These are phyloP conservation scores for Diaporthe sp. DNA, from an alignment of 2,329 filamentous ascomycete genomes.

Conservation along the genomic window DNA sequence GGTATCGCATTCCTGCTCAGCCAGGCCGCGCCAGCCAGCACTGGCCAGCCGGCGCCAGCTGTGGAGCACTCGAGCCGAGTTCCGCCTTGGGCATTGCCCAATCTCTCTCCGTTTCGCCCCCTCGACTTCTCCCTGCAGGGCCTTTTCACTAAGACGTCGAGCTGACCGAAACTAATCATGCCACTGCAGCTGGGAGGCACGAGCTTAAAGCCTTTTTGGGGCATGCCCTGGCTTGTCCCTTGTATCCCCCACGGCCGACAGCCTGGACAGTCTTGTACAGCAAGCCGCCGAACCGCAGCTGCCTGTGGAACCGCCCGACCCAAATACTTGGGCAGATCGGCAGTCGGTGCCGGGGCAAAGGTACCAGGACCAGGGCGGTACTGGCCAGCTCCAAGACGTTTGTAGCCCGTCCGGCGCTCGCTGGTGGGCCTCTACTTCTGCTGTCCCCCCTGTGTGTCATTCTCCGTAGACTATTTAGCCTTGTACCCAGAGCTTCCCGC, in stretches of 20 bases:
- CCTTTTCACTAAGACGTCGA: slow-evolving; percentile 12
- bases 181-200: slow-evolving; percentile 25
- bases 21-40: background rate
- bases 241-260: slow-evolving; percentile 12
- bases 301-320: background rate
- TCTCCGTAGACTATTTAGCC: background rate
- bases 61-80: slow-evolving; percentile 20
- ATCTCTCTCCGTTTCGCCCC: background rate
- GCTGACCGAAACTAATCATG: slow-evolving; percentile 15
- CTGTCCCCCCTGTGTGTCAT: background rate
- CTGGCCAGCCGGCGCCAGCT: slow-evolving; percentile 19
- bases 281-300: slow-evolving; percentile 16
- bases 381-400: background rate
- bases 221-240: background rate
- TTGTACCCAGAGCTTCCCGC: background rate
- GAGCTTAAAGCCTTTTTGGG: slow-evolving; percentile 30
- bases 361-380: slow-evolving; percentile 17
- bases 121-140: background rate
- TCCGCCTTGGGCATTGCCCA: slow-evolving; percentile 1
- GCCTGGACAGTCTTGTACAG: background rate
- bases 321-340: background rate
- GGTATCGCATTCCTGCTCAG: background rate
- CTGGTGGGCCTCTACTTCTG: slow-evolving; percentile 1
- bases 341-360: background rate
- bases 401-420: background rate